Evolutionary conservation across 2,329 filamentous ascomycete genomes (phyloP).

Genomic region (Parafenestella ontariensis): DNA sequence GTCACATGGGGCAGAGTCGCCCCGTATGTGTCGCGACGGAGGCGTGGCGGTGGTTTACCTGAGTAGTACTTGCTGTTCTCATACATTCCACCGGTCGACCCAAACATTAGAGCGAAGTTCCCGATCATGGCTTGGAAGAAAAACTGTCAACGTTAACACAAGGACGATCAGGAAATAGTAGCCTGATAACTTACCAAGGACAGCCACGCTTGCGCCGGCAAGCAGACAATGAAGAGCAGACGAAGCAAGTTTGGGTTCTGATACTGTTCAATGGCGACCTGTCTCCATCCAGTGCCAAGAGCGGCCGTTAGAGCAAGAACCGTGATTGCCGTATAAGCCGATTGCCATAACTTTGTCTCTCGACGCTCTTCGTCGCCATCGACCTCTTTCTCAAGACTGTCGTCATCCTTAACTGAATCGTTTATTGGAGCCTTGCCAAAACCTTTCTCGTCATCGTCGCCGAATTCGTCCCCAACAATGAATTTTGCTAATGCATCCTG

Average conservation of each 20-base stretch:
- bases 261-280: slow-evolving; percentile 62
- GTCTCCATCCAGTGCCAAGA: slow-evolving; percentile 64
- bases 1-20: slow-evolving; percentile 69
- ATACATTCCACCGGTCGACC: slow-evolving; percentile 74
- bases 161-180: not conserved
- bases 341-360: slow-evolving; percentile 62
- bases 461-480: slow-evolving; percentile 63
- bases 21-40: slow-evolving; percentile 61
- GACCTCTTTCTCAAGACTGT: slow-evolving; percentile 45
- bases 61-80: slow-evolving; percentile 85
- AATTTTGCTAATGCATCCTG: slow-evolving; percentile 78
- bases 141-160: slow-evolving; percentile 28
- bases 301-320: slow-evolving; percentile 61
- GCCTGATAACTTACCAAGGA: slow-evolving; percentile 52
- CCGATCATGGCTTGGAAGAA: slow-evolving; percentile 38
- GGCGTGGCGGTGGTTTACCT: slow-evolving; percentile 58
- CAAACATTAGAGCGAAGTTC: slow-evolving; percentile 65
- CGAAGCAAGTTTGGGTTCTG: slow-evolving; percentile 63
- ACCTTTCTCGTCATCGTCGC: slow-evolving; percentile 50
- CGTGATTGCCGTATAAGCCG: slow-evolving; percentile 61
- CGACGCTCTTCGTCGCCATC: slow-evolving; percentile 47
- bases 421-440: slow-evolving; percentile 20
- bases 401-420: slow-evolving; percentile 21
- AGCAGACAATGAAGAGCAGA: slow-evolving; percentile 60
- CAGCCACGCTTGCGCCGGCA: slow-evolving; percentile 66